A percentile compares a stretch with the other conserved stretches of the same genome.
Conservation (phyloP, 768 basidiomycete species). For the Termitomyces sp. region DNA sequence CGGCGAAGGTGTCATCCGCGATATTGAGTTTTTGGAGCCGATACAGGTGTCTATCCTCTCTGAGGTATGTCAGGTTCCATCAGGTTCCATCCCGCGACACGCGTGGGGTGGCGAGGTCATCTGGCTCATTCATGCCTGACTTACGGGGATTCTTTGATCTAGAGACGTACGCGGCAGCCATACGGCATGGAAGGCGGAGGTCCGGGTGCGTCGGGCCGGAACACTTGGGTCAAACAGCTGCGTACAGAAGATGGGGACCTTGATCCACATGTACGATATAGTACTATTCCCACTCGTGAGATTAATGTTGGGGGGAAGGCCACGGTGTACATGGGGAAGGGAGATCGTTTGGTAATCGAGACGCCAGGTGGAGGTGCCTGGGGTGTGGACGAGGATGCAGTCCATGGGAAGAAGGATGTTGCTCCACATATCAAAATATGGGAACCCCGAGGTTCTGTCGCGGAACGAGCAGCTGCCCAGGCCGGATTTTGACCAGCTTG, state of each 20-base stretch:
- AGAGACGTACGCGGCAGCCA: conserved; percentile 82
- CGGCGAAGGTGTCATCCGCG: conserved; percentile 80
- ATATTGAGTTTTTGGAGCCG: conserved; percentile 74
- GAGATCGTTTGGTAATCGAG: conserved; percentile 74
- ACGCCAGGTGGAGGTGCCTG: conserved; percentile 92
- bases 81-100: neutral
- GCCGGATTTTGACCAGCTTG: conserved; percentile 42
- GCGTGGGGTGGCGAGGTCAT: neutral
- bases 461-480: conserved; percentile 57
- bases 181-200: conserved; percentile 84
- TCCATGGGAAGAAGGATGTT: conserved; percentile 17
- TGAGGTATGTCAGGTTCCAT: conserved; percentile 44
- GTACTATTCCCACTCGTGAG: conserved; percentile 32
- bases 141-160: neutral
- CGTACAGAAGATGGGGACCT: conserved; percentile 66
- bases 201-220: conserved; percentile 64
- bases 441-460: conserved; percentile 70
- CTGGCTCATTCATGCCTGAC: neutral
- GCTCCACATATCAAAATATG: conserved; percentile 37
- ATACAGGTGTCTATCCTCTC: conserved; percentile 87
- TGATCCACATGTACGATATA: conserved; percentile 25
- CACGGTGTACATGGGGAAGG: conserved; percentile 83
- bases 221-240: conserved; percentile 81
- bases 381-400: conserved; percentile 41
- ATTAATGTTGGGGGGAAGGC: conserved; percentile 92